phyloP scores from a whole-genome alignment of 352 stramenopile genomes.

The Globisporangium radiosum region DNA sequence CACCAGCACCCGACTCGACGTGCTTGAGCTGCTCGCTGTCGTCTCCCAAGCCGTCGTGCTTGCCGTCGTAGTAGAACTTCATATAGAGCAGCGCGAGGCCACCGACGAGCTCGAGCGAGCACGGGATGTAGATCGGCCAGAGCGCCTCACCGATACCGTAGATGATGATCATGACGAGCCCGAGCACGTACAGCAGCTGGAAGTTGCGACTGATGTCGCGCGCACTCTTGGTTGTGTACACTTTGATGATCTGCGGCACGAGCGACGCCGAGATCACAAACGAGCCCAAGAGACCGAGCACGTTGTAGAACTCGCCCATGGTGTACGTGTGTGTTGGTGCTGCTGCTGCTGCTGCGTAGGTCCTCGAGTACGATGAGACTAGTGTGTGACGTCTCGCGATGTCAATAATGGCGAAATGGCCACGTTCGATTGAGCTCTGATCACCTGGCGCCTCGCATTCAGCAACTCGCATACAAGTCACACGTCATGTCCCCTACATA shows the following conservation, averaged over 20 bases:
- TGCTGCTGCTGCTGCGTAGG: background rate
- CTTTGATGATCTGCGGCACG: slow-evolving; percentile 57
- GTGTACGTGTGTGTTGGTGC: background rate
- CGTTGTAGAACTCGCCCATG: slow-evolving; percentile 26
- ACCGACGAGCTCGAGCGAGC: slow-evolving; percentile 28
- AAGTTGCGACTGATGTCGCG: slow-evolving; percentile 24
- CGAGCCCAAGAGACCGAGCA: slow-evolving; percentile 47
- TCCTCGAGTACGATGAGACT: background rate
- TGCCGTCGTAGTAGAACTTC: slow-evolving; percentile 29
- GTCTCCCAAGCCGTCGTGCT: background rate
- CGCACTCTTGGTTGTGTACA: slow-evolving; percentile 41
- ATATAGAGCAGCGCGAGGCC: slow-evolving; percentile 21
- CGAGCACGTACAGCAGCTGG: slow-evolving; percentile 28
- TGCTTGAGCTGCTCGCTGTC: slow-evolving; percentile 4
- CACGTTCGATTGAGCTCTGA: no score
- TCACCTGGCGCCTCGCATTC: no score
- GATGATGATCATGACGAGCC: slow-evolving; percentile 24
- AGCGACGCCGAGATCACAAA: slow-evolving; percentile 54
- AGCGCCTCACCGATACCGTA: slow-evolving; percentile 33
- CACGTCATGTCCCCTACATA: no score
- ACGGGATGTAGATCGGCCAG: slow-evolving; percentile 44
- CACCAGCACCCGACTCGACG: background rate
- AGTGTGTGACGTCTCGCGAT: no score
- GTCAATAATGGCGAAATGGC: no score
- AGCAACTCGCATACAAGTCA: no score